Conservation (phyloP, 148 eudicot genomes). For the Heliosperma pusillum region DNA sequence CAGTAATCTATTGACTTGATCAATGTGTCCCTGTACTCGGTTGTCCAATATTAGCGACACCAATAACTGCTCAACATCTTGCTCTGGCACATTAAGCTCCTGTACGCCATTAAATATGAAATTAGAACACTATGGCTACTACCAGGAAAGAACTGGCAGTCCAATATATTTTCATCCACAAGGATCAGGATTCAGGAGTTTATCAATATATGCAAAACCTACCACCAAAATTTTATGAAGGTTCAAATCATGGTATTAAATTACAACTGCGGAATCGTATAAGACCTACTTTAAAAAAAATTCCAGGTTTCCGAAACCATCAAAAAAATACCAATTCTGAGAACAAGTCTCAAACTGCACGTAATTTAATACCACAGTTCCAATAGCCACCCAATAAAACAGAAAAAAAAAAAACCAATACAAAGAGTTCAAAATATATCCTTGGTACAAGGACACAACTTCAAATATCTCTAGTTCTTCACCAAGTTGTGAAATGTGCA, state of each 20-base stretch:
- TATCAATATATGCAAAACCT: not conserved
- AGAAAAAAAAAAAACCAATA: not conserved
- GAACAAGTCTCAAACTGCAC: too few relatives aligned
- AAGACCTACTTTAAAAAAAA: not conserved
- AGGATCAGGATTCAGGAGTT: too few relatives aligned
- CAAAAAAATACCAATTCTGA: not conserved
- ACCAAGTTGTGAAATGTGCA: not conserved
- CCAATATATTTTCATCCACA: not conserved
- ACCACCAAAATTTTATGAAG: not conserved
- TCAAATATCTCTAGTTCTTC: not conserved
- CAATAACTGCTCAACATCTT: slow-evolving; percentile 81
- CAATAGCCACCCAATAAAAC: not conserved
- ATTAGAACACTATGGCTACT: not conserved
- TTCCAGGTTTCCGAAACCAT: too few relatives aligned
- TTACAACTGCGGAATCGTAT: not conserved
- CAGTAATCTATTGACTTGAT: slow-evolving; percentile 85
- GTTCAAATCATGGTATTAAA: not conserved
- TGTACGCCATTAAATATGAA: slow-evolving; percentile 21
- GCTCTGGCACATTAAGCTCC: slow-evolving; percentile 96
- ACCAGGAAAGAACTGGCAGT: not conserved
- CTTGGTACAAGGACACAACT: not conserved
- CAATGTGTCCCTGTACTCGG: slow-evolving; percentile 90
- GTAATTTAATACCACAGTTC: not conserved
- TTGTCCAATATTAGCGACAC: slow-evolving; percentile 93
- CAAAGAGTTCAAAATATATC: not conserved